A percentile compares a stretch with the other conserved stretches of the same genome.
phyloP scores from a whole-genome alignment of 2,329 filamentous ascomycete species.

The Ramichloridium luteum region DNA sequence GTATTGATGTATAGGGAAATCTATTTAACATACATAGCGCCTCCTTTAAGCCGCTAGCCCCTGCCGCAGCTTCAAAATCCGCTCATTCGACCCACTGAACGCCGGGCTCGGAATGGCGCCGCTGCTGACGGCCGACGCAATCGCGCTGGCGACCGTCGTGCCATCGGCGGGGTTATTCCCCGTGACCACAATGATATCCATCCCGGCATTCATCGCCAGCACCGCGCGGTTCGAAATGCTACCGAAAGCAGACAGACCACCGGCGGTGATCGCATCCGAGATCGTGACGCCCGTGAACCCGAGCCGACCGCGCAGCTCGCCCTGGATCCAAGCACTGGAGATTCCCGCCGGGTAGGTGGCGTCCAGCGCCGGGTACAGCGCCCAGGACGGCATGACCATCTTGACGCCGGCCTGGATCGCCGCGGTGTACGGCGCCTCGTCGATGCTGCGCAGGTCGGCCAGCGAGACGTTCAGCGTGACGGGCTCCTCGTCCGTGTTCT shows the following conservation, averaged over 20 bases:
- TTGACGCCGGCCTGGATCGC: constrained; percentile 6
- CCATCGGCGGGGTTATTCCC: constrained; percentile 8
- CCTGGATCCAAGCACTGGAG: constrained; percentile 7
- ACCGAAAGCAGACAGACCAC: constrained; percentile 8
- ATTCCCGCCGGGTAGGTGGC: constrained; percentile 6
- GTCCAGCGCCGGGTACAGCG: constrained; percentile 10
- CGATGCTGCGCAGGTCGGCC: constrained; percentile 5
- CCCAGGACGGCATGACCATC: constrained; percentile 13
- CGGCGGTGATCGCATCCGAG: constrained; percentile 12
- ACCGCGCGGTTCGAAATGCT: constrained; percentile 7
- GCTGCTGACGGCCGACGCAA: constrained; percentile 6
- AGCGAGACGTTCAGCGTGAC: constrained; percentile 7
- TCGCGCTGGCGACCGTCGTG: constrained; percentile 4
- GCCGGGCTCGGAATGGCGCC: constrained; percentile 7
- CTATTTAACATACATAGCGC: no score
- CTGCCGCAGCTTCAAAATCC: constrained; percentile 8
- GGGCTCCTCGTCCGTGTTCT: constrained; percentile 9
- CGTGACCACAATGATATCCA: constrained; percentile 10
- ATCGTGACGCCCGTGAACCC: constrained; percentile 11
- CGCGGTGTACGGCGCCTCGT: constrained; percentile 8
- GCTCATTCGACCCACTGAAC: constrained; percentile 7
- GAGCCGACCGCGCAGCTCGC: constrained; percentile 8
- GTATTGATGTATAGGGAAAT: no score
- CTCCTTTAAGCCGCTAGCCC: constrained; percentile 3
- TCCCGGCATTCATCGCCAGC: constrained; percentile 8